These are phyloP conservation scores for Cyclotella atomus DNA, from an alignment of 108 stramenopile species.

Conservation along the genomic window DNA sequence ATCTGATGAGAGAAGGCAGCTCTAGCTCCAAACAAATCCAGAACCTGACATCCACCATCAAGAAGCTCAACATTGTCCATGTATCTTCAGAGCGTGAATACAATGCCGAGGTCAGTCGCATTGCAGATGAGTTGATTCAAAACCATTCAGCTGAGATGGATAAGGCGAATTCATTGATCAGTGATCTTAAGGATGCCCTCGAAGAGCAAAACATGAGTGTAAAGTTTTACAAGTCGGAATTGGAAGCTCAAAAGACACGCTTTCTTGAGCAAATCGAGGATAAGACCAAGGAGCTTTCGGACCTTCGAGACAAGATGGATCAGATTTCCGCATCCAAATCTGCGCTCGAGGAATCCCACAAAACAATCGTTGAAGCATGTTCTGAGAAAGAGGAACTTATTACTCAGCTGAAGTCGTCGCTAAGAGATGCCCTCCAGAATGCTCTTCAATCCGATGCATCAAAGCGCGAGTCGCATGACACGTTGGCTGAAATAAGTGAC, in stretches of 20 bases:
- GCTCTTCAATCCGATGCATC: slow-evolving; percentile 27
- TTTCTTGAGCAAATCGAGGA: neutral
- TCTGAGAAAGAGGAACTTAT: slow-evolving; percentile 25
- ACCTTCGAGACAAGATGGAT: slow-evolving; percentile 5
- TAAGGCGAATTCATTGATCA: slow-evolving; percentile 1
- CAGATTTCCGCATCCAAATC: slow-evolving; percentile 2
- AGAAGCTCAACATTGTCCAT: slow-evolving; percentile 22
- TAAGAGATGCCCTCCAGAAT: slow-evolving; percentile 33
- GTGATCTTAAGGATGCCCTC: neutral
- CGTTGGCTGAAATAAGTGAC: slow-evolving; percentile 26
- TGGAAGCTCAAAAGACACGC: neutral
- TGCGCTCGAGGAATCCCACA: slow-evolving; percentile 9
- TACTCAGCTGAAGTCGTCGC: slow-evolving; percentile 20
- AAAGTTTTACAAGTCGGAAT: slow-evolving; percentile 18
- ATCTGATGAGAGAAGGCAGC: neutral
- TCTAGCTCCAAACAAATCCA: slow-evolving; percentile 5
- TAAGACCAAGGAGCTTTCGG: neutral
- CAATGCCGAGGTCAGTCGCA: neutral
- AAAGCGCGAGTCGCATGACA: slow-evolving; percentile 17
- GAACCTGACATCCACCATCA: slow-evolving; percentile 14
- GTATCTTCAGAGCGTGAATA: neutral
- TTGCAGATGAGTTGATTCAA: slow-evolving; percentile 18
- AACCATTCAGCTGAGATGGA: slow-evolving; percentile 8
- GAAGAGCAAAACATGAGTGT: slow-evolving; percentile 1
- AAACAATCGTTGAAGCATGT: neutral